Percentiles rank a stretch among this genome's conserved stretches.
Evolutionary conservation across 2,329 filamentous ascomycete species (phyloP).

Genomic region (Aspergillus puulaauensis): DNA sequence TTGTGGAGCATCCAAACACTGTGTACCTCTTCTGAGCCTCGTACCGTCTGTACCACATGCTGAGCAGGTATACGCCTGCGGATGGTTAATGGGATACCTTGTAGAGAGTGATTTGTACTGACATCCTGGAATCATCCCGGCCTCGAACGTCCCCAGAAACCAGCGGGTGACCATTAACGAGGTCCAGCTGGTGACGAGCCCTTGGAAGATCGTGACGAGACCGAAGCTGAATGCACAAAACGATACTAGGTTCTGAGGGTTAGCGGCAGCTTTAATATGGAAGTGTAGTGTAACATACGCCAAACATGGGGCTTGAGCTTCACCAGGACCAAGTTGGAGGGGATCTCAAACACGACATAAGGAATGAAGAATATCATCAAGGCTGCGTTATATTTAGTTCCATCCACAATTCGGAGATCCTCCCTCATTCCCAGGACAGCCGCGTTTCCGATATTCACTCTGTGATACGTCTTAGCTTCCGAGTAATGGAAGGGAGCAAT

Average conservation of each 20-base stretch:
- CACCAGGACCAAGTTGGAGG: constrained; percentile 70
- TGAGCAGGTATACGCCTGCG: constrained; percentile 60
- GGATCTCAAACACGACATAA: constrained; percentile 63
- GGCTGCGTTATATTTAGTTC: constrained; percentile 66
- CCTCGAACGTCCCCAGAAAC: constrained; percentile 72
- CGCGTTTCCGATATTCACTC: constrained; percentile 76
- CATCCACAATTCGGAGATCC: constrained; percentile 56
- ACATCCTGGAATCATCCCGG: constrained; percentile 68
- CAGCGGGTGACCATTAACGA: constrained; percentile 78
- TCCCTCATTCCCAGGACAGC: constrained; percentile 62
- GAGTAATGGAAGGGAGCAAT: not conserved
- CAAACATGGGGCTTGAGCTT: constrained; percentile 64
- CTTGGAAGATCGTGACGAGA: constrained; percentile 71
- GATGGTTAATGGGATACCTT: not conserved
- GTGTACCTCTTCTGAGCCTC: constrained; percentile 86
- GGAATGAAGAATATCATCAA: constrained; percentile 77
- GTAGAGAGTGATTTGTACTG: not conserved
- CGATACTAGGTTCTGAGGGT: constrained; percentile 48
- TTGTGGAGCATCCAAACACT: constrained; percentile 77
- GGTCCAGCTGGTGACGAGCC: constrained; percentile 71
- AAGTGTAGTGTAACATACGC: constrained; percentile 40
- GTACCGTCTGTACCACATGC: constrained; percentile 77
- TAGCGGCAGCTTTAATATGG: not conserved
- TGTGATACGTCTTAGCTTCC: constrained; percentile 4
- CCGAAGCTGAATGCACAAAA: constrained; percentile 84